These are phyloP conservation scores for Coffea canephora DNA, from an alignment of 257 asterid species.

Conservation along the genomic window DNA sequence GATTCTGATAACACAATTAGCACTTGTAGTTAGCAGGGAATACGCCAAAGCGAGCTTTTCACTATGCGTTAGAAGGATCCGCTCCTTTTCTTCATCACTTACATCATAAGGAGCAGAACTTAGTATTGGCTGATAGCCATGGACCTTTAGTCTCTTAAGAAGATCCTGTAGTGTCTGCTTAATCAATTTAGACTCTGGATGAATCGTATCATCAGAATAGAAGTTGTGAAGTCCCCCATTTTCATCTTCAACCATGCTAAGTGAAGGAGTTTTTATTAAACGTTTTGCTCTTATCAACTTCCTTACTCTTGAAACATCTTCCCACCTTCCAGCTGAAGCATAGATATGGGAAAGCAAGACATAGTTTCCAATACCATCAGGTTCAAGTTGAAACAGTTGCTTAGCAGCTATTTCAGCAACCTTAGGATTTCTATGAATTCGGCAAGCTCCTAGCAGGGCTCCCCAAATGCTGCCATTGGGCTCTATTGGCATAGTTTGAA, in stretches of 20 bases:
- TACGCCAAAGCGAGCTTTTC: slow-evolving; percentile 75
- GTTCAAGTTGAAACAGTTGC: slow-evolving; percentile 65
- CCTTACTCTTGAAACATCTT: slow-evolving; percentile 54
- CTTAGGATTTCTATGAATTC: slow-evolving; percentile 49
- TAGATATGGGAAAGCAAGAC: slow-evolving; percentile 67
- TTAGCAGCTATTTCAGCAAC: slow-evolving; percentile 74
- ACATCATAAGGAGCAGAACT: slow-evolving; percentile 59
- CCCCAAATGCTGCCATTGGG: slow-evolving; percentile 82
- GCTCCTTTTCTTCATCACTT: slow-evolving; percentile 57
- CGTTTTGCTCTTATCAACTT: slow-evolving; percentile 48
- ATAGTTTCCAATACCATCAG: slow-evolving; percentile 61
- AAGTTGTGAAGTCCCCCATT: slow-evolving; percentile 68
- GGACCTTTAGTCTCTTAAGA: slow-evolving; percentile 24
- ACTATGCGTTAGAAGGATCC: slow-evolving; percentile 61
- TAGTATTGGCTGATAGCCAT: slow-evolving; percentile 59
- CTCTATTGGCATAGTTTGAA: slow-evolving; percentile 56
- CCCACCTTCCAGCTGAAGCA: slow-evolving; percentile 71
- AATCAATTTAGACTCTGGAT: slow-evolving; percentile 48
- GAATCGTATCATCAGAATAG: slow-evolving; percentile 59
- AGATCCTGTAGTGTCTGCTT: slow-evolving; percentile 39
- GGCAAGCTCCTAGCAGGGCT: slow-evolving; percentile 77
- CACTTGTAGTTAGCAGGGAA: slow-evolving; percentile 38
- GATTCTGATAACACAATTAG: slow-evolving; percentile 45
- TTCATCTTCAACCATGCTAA: slow-evolving; percentile 71
- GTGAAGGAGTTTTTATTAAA: slow-evolving; percentile 57